Percentiles rank a stretch among this genome's conserved stretches.
These are phyloP conservation scores for Ruellia speciosa DNA, from an alignment of 305 asterid species.

Conservation along the genomic window DNA sequence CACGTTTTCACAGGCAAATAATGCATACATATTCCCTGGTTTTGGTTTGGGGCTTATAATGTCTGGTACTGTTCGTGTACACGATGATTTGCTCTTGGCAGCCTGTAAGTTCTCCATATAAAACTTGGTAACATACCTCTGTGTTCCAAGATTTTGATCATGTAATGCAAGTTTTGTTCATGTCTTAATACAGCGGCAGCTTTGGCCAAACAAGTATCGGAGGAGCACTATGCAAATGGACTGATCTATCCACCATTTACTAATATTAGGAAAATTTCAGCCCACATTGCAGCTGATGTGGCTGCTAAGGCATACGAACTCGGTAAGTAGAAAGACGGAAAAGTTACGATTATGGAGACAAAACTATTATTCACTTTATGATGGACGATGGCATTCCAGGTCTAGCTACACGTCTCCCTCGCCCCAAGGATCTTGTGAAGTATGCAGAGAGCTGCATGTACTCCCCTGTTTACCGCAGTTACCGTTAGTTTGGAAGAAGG, in stretches of 20 bases:
- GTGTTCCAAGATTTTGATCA: neutral
- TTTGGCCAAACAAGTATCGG: slow-evolving; percentile 70
- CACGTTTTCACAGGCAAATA: slow-evolving; percentile 44
- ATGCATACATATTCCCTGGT: slow-evolving; percentile 91
- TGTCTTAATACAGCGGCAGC: slow-evolving; percentile 60
- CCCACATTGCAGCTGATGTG: slow-evolving; percentile 76
- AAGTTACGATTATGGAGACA: neutral
- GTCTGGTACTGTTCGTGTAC: slow-evolving; percentile 86
- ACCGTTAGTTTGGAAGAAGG: slow-evolving; percentile 23
- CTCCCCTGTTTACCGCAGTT: slow-evolving; percentile 53
- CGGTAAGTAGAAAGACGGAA: slow-evolving; percentile 15
- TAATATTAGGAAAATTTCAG: slow-evolving; percentile 71
- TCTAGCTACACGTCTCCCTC: slow-evolving; percentile 69
- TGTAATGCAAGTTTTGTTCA: neutral
- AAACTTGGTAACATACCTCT: neutral
- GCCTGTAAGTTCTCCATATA: slow-evolving; percentile 59
- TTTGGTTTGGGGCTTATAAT: slow-evolving; percentile 87
- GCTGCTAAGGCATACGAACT: slow-evolving; percentile 86
- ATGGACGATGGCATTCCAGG: slow-evolving; percentile 31
- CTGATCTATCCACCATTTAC: slow-evolving; percentile 76
- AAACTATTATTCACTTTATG: neutral
- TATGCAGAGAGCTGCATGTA: slow-evolving; percentile 86
- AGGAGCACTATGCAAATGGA: slow-evolving; percentile 60
- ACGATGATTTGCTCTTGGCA: slow-evolving; percentile 74
- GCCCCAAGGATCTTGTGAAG: slow-evolving; percentile 58